Percentiles rank a stretch among this genome's conserved stretches.
These are phyloP conservation scores for Pseudisothecium myosuroides DNA, from an alignment of 225 moss, liverwort and hornwort genomes.

Conservation along the genomic window DNA sequence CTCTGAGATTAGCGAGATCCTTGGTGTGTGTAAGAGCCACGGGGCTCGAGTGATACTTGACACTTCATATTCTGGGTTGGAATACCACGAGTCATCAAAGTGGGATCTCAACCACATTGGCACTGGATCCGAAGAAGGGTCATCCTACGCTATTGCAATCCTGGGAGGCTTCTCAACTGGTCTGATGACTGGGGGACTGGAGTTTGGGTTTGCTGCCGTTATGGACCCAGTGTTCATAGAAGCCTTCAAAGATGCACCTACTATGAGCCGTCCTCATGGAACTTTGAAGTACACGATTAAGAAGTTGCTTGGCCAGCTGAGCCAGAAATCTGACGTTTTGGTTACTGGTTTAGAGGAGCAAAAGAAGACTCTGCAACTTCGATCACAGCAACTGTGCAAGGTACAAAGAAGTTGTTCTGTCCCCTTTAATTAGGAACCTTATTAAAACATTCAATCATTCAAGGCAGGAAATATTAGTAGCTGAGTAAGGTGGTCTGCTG, in stretches of 20 bases:
- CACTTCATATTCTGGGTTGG: conserved; percentile 77
- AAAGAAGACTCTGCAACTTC: conserved; percentile 48
- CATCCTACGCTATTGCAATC: conserved; percentile 52
- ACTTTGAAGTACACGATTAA: conserved; percentile 84
- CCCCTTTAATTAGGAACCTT: not conserved
- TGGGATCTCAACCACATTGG: conserved; percentile 59
- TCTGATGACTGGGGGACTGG: conserved; percentile 83
- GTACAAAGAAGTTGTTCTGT: conserved; percentile 11
- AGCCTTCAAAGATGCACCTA: conserved; percentile 80
- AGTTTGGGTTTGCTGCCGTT: conserved; percentile 83
- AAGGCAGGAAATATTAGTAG: not conserved
- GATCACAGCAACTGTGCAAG: conserved; percentile 56
- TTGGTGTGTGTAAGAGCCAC: conserved; percentile 52
- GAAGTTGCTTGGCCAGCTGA: conserved; percentile 72
- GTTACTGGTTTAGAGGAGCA: conserved; percentile 44
- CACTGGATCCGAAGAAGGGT: not conserved
- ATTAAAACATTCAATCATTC: not conserved
- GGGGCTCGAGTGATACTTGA: conserved; percentile 81
- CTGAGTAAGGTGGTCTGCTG: not conserved
- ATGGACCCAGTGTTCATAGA: conserved; percentile 59
- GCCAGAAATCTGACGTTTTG: conserved; percentile 45
- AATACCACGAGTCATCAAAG: conserved; percentile 27
- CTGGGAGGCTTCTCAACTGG: conserved; percentile 69
- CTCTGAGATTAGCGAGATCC: conserved; percentile 57
- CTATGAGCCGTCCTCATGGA: conserved; percentile 81